Base-by-base conservation (phyloP, 2,329 filamentous ascomycete species). In the Xylariaceae sp. region DNA sequence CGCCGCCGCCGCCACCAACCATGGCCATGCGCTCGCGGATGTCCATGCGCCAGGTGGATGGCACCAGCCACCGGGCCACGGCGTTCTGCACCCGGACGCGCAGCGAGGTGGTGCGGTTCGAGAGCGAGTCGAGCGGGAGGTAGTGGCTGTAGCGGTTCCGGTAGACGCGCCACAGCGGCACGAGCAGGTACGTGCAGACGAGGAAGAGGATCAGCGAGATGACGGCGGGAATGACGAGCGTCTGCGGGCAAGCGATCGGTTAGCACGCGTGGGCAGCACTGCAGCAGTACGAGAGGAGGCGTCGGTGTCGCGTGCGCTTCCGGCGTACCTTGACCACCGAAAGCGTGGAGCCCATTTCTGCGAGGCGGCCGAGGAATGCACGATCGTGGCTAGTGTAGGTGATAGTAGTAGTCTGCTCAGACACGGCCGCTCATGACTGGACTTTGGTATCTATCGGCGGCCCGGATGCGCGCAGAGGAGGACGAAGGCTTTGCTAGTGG, bases 61-160 rank as follows among this genome's bases (percentile, higher is more conserved):
- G 67, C 4, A 68, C 44, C 18, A 70, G 44, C 45, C 60, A 58
- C 16, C 56, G 51, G 3, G 55, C 57, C 22, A 70, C 47, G 10
- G 52, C 52, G 32, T 55, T 50, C 42, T 67, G 64, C 40, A 75
- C 48, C 40, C 73, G 64, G 30, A 70, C 60, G 18, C 76, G 68
- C 16, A 78, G 46, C 40, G 75, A 63, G 6, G 63, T 60, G 5
- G 72, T 79, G 32, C 70, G 70, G 32, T 65, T 71, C 15, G 74
- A 73, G 39, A 83, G 74, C 19, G 68, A 64, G 40, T 82, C 72
- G 43, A 87, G 60, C 1, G 82, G 82, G 2, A 87, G 72, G 52
- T 88, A 88, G 40, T 84, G 78, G 51, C 76, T 72, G 57, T 87
- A 87, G 39, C 81, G 76, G 46, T 70, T 71, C 43, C 75, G 77